These are phyloP conservation scores for Pythium aquatile DNA, from an alignment of 352 stramenopile genomes.

Conservation along the genomic window DNA sequence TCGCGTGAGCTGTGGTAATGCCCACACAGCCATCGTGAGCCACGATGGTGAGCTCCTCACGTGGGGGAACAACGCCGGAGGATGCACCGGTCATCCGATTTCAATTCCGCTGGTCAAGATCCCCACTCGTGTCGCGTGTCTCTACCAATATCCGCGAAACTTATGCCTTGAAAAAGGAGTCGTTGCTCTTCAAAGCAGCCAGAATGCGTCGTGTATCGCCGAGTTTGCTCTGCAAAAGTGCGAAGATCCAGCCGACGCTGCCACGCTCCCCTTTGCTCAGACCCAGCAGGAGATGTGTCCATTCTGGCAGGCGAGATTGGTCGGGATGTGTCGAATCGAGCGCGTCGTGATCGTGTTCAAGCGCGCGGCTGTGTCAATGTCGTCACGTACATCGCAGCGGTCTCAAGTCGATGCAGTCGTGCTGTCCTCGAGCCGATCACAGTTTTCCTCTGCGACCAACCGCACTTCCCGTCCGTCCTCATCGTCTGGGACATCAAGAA, in stretches of 20 bases:
- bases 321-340: constrained; percentile 41
- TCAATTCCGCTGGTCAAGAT: constrained; percentile 31
- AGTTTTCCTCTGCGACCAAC: constrained; percentile 12
- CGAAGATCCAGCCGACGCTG: constrained; percentile 7
- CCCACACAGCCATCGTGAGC: constrained; percentile 64
- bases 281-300: constrained; percentile 76
- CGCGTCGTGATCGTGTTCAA: constrained; percentile 37
- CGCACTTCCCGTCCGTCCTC: constrained; percentile 6
- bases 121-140: constrained; percentile 53
- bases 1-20: constrained; percentile 62
- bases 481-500: constrained; percentile 2
- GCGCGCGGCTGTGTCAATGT: constrained; percentile 8
- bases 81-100: constrained; percentile 57
- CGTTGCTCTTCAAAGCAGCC: constrained; percentile 49
- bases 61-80: constrained; percentile 71
- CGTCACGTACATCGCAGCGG: constrained; percentile 16
- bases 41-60: constrained; percentile 66
- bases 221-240: constrained; percentile 40
- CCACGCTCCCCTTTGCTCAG: constrained; percentile 37
- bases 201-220: constrained; percentile 53
- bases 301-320: constrained; percentile 64
- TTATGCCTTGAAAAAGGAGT: constrained; percentile 39
- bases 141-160: constrained; percentile 61
- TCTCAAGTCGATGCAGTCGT: constrained; percentile 8
- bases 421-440: constrained; percentile 11